phyloP scores from a whole-genome alignment of 352 stramenopile genomes.

The Pythium sukuiense region DNA sequence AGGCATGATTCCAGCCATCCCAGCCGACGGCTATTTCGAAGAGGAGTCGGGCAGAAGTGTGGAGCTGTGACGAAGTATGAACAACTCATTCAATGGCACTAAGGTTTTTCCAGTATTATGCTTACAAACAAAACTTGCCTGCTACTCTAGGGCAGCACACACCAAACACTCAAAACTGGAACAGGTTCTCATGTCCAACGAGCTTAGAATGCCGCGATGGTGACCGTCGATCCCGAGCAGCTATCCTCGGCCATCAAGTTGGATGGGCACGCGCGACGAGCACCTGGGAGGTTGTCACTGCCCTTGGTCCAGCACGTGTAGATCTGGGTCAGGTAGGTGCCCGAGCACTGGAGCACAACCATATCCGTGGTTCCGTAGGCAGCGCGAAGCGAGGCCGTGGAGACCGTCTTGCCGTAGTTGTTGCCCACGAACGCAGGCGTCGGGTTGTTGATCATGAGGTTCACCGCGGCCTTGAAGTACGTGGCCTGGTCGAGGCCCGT shows the following conservation, averaged over 20 bases:
- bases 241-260: constrained; percentile 69
- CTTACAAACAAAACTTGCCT: not conserved
- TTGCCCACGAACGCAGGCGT: constrained; percentile 58
- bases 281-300: constrained; percentile 43
- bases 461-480: constrained; percentile 83
- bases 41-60: not conserved
- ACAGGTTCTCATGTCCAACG: not conserved
- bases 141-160: not conserved
- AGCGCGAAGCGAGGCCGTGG: constrained; percentile 38
- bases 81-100: too few species aligned
- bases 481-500: constrained; percentile 73
- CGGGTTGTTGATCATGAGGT: constrained; percentile 52
- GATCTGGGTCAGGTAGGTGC: constrained; percentile 56
- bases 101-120: not conserved
- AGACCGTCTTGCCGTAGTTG: constrained; percentile 55
- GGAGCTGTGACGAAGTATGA: not conserved
- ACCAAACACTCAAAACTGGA: not conserved
- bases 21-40: not conserved
- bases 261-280: constrained; percentile 41
- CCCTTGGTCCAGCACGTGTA: constrained; percentile 78
- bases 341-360: constrained; percentile 42
- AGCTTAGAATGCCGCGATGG: constrained; percentile 44
- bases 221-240: constrained; percentile 44
- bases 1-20: not conserved
- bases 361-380: constrained; percentile 25